These are phyloP conservation scores for Gymnopilus dilepis DNA, from an alignment of 768 basidiomycete species.

Conservation along the genomic window DNA sequence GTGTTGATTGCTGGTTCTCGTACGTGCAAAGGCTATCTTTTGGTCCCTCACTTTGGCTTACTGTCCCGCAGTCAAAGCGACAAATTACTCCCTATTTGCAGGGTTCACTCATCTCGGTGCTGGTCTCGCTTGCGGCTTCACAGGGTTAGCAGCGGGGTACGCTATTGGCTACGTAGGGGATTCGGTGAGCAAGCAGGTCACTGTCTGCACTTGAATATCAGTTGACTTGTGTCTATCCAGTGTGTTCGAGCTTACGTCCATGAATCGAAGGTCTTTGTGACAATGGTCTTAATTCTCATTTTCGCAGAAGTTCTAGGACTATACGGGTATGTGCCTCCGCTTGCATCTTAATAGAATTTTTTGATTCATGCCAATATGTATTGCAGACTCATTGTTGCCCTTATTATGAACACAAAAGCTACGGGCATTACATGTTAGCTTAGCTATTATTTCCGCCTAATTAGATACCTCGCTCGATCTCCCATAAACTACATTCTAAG, in stretches of 20 bases:
- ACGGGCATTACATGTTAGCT: slow-evolving; percentile 39
- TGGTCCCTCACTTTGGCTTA: slow-evolving; percentile 17
- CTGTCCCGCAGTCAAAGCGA: slow-evolving; percentile 56
- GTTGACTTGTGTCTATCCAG: slow-evolving; percentile 40
- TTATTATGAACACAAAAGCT: slow-evolving; percentile 89
- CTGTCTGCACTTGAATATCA: not conserved
- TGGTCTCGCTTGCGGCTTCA: slow-evolving; percentile 88
- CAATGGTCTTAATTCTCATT: slow-evolving; percentile 96
- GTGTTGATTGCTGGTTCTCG: slow-evolving; percentile 82
- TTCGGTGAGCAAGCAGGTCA: slow-evolving; percentile 67
- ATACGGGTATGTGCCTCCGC: slow-evolving; percentile 63
- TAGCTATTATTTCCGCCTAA: slow-evolving; percentile 9
- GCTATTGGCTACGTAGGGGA: slow-evolving; percentile 96
- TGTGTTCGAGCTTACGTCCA: slow-evolving; percentile 92
- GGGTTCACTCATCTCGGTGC: slow-evolving; percentile 94
- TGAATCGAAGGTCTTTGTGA: slow-evolving; percentile 90
- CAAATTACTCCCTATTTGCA: slow-evolving; percentile 80
- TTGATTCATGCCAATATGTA: not conserved
- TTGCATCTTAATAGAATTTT: not conserved
- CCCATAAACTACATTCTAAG: not conserved
- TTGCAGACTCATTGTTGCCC: slow-evolving; percentile 80
- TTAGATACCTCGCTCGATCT: slow-evolving; percentile 17
- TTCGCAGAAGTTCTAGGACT: slow-evolving; percentile 91
- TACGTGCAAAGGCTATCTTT: slow-evolving; percentile 32
- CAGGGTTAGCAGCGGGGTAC: slow-evolving; percentile 92